A percentile compares a stretch with the other conserved stretches of the same genome.
These are phyloP conservation scores for Debaryomycetaceae sp. DNA, from an alignment of 1,139 yeast genomes.

Conservation along the genomic window DNA sequence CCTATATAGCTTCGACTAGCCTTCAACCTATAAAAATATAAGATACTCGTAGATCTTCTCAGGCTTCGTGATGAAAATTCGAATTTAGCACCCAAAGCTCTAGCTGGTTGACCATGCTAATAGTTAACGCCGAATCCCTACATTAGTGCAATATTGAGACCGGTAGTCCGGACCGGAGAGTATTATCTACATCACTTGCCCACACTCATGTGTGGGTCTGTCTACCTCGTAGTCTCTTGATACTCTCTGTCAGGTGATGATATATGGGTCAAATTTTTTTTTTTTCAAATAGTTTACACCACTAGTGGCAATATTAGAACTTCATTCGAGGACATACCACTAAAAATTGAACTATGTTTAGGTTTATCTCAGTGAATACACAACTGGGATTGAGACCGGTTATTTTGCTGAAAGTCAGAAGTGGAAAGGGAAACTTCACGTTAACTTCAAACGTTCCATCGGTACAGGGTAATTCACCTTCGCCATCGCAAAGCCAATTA, in stretches of 20 bases:
- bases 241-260: background rate
- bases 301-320: conserved; percentile 1
- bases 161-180: too few relatives aligned
- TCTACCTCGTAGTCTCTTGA: background rate
- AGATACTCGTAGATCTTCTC: too few relatives aligned
- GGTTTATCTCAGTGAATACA: conserved; percentile 37
- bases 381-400: conserved; percentile 38
- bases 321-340: background rate
- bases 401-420: conserved; percentile 37
- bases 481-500: conserved; percentile 5
- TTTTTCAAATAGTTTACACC: background rate
- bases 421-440: conserved; percentile 21
- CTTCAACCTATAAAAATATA: too few relatives aligned
- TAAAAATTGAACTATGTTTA: conserved; percentile 25
- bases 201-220: too few relatives aligned
- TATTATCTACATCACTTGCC: too few relatives aligned
- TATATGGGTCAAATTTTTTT: background rate
- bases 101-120: too few relatives aligned
- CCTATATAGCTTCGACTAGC: too few relatives aligned
- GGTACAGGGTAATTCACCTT: conserved; percentile 2
- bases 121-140: too few relatives aligned
- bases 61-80: too few relatives aligned
- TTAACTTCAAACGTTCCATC: conserved; percentile 13
- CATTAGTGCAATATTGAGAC: too few relatives aligned
- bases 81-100: too few relatives aligned